Base-by-base conservation (phyloP, 345 rosid genomes). In the Populus nigra region DNA sequence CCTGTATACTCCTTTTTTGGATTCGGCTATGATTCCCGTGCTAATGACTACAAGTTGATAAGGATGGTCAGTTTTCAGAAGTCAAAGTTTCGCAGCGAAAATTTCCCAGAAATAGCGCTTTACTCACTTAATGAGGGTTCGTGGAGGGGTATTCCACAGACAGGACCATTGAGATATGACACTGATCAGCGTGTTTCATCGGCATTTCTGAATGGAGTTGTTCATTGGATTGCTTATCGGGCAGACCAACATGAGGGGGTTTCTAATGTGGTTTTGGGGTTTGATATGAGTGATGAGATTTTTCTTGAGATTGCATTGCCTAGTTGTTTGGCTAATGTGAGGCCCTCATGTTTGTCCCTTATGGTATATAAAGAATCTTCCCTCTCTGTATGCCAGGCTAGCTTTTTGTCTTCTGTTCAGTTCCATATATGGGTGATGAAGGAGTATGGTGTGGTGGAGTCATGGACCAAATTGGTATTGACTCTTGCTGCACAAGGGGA, bases 361-460 rank as follows among this genome's bases (percentile, higher is more conserved):
- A 8, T 16, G 33, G 33, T 12, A 12, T 45, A 71, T 29, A 45
- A 45, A 45, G 38, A 71, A 47, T 47, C 39, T n/a, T 47, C 73
- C 36, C 47, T 47, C 47, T 27, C 38, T 71, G 59, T 71, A 23
- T 25, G n/a, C 15, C 9, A 47, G 53, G 53, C 53, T 47, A 47
- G 53, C 53, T 4, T 47, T 15, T 4, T 12, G 53, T 47, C 53
- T 47, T 47, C 18, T 47, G 53, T 47, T 47, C 53, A 73, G 5
- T 55, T 22, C 8, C 33, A 55, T 9, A 20, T 73, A 73, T 73
- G 66, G 67, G 65, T 73, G 65, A 57, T 73, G 66, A 73, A 57
- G 12, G 66, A 55, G 29, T 57, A 73, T 22, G 75, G 65, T 18
- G 65, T 72, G 27, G 3, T 17, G 20, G 65, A 36, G 2, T 55